Conservation (phyloP, 805 yeast species). For the Cyberlindnera suaveolens region DNA sequence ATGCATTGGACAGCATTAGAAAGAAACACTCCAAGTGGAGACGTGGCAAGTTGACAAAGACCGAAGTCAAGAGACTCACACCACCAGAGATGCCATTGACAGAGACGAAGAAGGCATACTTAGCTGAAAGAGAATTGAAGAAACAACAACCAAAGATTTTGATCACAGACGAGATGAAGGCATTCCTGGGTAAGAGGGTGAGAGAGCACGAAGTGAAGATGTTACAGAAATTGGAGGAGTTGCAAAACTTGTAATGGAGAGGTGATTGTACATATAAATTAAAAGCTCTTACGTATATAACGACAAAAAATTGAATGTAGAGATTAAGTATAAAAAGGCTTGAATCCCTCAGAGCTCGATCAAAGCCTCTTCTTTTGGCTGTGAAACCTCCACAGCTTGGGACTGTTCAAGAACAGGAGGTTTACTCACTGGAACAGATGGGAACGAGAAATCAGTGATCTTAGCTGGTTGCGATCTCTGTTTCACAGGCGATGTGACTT, state of each 20-base stretch:
- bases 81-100: conserved; percentile 78
- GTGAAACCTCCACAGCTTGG: conserved; percentile 8
- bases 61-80: conserved; percentile 52
- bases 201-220: conserved; percentile 20
- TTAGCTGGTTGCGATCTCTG: conserved; percentile 2
- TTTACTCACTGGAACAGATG: conserved; percentile 33
- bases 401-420: conserved; percentile 7
- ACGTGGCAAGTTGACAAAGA: conserved; percentile 55
- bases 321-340: not conserved
- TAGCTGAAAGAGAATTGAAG: conserved; percentile 44
- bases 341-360: conserved; percentile 27
- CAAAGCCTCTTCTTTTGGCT: conserved; percentile 17
- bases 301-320: not conserved
- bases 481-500: conserved; percentile 7
- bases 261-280: conserved; percentile 1
- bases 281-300: not conserved
- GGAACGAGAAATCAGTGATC: conserved; percentile 33
- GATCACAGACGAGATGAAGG: conserved; percentile 48
- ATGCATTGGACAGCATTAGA: conserved; percentile 61
- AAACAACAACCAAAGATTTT: conserved; percentile 33
- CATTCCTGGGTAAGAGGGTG: conserved; percentile 45
- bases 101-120: conserved; percentile 52
- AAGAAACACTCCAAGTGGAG: conserved; percentile 67
- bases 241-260: conserved; percentile 1
- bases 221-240: conserved; percentile 11